Base-by-base conservation (phyloP, 148 eudicot species). In the Camellia granthamiana region DNA sequence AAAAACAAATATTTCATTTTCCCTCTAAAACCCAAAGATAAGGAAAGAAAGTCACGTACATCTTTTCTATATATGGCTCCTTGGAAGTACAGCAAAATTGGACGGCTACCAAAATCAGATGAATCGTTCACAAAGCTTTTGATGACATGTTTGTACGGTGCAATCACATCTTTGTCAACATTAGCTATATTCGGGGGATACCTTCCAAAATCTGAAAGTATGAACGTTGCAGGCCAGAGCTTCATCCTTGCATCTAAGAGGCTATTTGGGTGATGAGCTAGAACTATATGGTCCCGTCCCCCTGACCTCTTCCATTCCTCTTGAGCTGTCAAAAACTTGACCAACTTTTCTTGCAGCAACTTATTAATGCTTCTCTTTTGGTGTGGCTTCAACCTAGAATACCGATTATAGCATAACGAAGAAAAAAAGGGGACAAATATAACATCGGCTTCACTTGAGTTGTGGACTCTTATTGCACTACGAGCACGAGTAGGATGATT, bases 181-280 rank as follows among this genome's bases (percentile, higher is more conserved):
- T 97, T 92, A n/a, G 99, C 99, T 72, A 97, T 78, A 80, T 80
- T 89, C 0, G 94, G 91, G 10, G 99, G 97, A 81, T 97, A 97
- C 92, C 99, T 94, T 54, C 99, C 99, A 52, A 97, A 94, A 90
- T 97, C 99, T 3, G 99, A 86, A 9, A 97, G 92, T 72, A 94
- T 90, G 78, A 84, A 97, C 75, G 84, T 89, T 23, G 95, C 98
- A 66, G 97, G 97, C 98, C 97, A 97, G 6, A 97, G 88, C 82
- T 92, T 87, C 84, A 79, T 88, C 83, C 99, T 89, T 68, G 97
- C 98, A 73, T 94, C 91, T 72, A 90, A 83, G 23, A 97, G 84
- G 82, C 99, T 94, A 79, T 97, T 97, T 4, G 98, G 99, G 85
- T 97, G 99, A 68, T 97, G 99, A 58, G 99, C 99, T 78, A 94